These are phyloP conservation scores for Atkinsonella hypoxylon DNA, from an alignment of 2,329 filamentous ascomycete genomes.

Conservation along the genomic window DNA sequence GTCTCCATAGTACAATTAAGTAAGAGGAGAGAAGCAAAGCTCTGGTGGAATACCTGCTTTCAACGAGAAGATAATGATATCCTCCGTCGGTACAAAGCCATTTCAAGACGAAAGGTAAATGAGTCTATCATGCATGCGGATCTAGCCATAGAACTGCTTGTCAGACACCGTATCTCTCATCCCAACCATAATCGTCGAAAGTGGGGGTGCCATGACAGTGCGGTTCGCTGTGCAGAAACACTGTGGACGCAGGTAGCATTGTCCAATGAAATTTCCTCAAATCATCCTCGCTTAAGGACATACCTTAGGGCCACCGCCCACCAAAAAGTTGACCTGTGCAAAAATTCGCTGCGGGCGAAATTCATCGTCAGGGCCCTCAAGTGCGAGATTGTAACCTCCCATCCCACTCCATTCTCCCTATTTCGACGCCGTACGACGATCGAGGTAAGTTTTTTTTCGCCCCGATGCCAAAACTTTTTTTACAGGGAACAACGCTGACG, in stretches of 20 bases:
- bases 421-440: constrained; percentile 29
- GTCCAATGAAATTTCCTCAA: neutral
- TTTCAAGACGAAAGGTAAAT: too few relatives aligned
- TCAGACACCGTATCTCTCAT: too few relatives aligned
- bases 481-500: neutral
- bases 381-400: constrained; percentile 15
- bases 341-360: constrained; percentile 25
- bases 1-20: too few relatives aligned
- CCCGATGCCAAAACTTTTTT: too few relatives aligned
- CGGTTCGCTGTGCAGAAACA: neutral
- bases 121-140: too few relatives aligned
- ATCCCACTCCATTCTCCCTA: constrained; percentile 20
- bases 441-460: constrained; percentile 19
- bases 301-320: constrained; percentile 30
- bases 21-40: too few relatives aligned
- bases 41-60: too few relatives aligned
- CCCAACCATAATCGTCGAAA: neutral
- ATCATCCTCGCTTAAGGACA: constrained; percentile 18
- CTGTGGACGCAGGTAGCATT: neutral
- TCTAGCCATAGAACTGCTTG: too few relatives aligned
- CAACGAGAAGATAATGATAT: too few relatives aligned
- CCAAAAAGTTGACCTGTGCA: constrained; percentile 14
- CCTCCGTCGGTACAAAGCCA: too few relatives aligned
- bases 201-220: neutral
- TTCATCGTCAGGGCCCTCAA: constrained; percentile 20